Evolutionary conservation across 1,139 yeast genomes (phyloP).

Genomic region (Suhomyces terraborum): DNA sequence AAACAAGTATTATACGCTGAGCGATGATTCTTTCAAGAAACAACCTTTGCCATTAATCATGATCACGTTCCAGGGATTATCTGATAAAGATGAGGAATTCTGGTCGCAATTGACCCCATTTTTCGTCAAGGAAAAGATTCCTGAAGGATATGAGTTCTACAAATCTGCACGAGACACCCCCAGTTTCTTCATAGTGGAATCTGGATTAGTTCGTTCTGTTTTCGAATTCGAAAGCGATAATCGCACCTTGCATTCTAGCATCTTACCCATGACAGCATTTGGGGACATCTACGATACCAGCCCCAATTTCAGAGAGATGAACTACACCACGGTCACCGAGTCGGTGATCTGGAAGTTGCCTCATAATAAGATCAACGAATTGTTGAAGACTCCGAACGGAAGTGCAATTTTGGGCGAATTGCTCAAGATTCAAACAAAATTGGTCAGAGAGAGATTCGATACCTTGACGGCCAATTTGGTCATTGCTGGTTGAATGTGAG

Average conservation of each 20-base stretch:
- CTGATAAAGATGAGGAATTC: constrained; percentile 60
- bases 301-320: constrained; percentile 41
- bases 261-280: constrained; percentile 87
- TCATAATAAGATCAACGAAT: constrained; percentile 42
- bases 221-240: constrained; percentile 54
- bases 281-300: constrained; percentile 60
- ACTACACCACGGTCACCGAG: constrained; percentile 53
- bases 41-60: constrained; percentile 71
- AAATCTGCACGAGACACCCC: constrained; percentile 38
- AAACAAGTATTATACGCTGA: constrained; percentile 28
- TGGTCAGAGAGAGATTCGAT: constrained; percentile 74
- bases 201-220: constrained; percentile 72
- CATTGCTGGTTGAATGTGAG: constrained; percentile 53
- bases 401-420: constrained; percentile 68
- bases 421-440: constrained; percentile 60
- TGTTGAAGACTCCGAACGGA: constrained; percentile 47
- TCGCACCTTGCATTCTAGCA: constrained; percentile 68
- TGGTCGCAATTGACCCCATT: constrained; percentile 62
- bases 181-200: constrained; percentile 71
- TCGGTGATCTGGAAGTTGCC: constrained; percentile 75
- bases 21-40: constrained; percentile 39
- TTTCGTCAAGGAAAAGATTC: constrained; percentile 52
- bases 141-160: constrained; percentile 53
- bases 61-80: constrained; percentile 70
- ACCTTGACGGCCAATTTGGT: constrained; percentile 69